These are phyloP conservation scores for Colletotrichum lindemuthianum DNA, from an alignment of 2,329 filamentous ascomycete genomes.

Conservation along the genomic window DNA sequence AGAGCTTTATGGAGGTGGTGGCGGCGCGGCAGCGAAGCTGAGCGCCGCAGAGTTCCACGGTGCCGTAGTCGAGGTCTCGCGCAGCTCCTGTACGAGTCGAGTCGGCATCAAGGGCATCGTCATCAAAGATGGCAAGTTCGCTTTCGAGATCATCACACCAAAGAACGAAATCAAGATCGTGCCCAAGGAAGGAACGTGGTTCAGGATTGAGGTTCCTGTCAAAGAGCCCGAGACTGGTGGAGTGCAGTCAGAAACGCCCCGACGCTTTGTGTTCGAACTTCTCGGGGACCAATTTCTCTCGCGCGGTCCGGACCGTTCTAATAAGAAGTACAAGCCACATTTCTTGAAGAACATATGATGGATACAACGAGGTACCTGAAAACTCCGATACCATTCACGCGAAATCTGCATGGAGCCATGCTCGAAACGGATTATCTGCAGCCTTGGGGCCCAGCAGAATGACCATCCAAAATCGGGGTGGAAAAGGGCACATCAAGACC, in stretches of 20 bases:
- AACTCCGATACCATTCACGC: too few relatives aligned
- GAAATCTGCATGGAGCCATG: not conserved
- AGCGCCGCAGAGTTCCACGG: conserved; percentile 92
- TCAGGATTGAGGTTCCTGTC: conserved; percentile 76
- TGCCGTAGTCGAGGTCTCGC: conserved; percentile 81
- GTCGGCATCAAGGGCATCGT: conserved; percentile 90
- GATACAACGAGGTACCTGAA: too few relatives aligned
- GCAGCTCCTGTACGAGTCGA: conserved; percentile 81
- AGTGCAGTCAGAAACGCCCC: conserved; percentile 37
- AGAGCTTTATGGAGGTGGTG: conserved; percentile 65
- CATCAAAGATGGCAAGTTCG: conserved; percentile 86
- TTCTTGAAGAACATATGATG: conserved; percentile 78
- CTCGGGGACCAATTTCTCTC: conserved; percentile 88
- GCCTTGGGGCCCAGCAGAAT: not conserved
- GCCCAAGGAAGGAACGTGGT: conserved; percentile 91
- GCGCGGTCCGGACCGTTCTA: conserved; percentile 84
- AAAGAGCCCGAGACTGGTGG: conserved; percentile 36
- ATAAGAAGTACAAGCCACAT: conserved; percentile 90
- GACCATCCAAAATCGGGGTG: too few relatives aligned
- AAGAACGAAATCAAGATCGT: conserved; percentile 78
- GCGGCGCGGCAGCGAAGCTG: conserved; percentile 76
- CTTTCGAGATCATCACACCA: conserved; percentile 84
- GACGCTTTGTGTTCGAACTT: conserved; percentile 80
- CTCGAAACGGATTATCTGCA: not conserved
- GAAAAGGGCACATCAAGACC: too few relatives aligned